Evolutionary conservation across 2,329 filamentous ascomycete genomes (phyloP).

Genomic region (Ceratocystis lukuohia): DNA sequence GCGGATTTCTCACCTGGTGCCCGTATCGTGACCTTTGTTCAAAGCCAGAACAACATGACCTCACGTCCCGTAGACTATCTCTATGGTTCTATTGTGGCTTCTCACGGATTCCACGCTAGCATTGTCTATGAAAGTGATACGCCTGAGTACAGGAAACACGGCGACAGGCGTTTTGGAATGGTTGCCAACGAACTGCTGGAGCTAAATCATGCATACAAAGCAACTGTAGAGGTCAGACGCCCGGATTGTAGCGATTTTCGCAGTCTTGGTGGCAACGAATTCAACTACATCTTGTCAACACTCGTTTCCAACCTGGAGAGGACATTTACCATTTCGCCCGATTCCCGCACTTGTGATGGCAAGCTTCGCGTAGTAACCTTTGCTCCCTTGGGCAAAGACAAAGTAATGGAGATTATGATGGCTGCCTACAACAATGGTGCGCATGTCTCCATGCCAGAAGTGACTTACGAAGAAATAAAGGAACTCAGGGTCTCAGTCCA

Average conservation of each 20-base stretch:
- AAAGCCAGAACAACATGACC: constrained; percentile 14
- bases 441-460: constrained; percentile 43
- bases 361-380: constrained; percentile 63
- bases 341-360: constrained; percentile 55
- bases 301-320: constrained; percentile 71
- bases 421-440: constrained; percentile 44
- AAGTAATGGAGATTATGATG: constrained; percentile 66
- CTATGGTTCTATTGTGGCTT: constrained; percentile 71
- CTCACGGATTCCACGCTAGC: constrained; percentile 79
- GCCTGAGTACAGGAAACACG: constrained; percentile 61
- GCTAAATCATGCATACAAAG: constrained; percentile 38
- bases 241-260: constrained; percentile 21
- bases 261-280: constrained; percentile 27
- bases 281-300: constrained; percentile 65
- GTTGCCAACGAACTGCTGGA: constrained; percentile 63
- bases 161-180: constrained; percentile 68
- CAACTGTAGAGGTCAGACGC: constrained; percentile 29
- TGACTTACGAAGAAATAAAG: constrained; percentile 60
- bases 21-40: constrained; percentile 30
- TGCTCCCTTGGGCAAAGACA: constrained; percentile 48
- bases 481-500: constrained; percentile 51
- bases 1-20: constrained; percentile 49
- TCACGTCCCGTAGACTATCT: constrained; percentile 29
- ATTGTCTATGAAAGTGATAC: constrained; percentile 89
- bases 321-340: constrained; percentile 69